phyloP scores from a whole-genome alignment of 164 flowering plant species.

The Malania oleifera region DNA sequence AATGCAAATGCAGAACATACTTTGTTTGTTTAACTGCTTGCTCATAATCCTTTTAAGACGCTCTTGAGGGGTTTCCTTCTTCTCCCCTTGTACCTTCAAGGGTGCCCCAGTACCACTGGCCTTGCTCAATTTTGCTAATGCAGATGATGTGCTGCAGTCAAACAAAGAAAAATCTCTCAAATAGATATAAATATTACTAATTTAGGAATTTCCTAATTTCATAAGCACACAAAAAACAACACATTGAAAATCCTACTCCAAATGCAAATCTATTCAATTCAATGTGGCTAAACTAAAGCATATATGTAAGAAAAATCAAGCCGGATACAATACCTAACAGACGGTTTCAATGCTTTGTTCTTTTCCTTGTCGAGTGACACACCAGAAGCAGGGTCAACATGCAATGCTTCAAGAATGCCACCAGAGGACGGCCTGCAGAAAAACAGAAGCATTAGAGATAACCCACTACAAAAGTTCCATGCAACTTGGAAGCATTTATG shows the following conservation, averaged over 20 bases:
- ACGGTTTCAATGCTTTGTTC: slow-evolving; percentile 52
- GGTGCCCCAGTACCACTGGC: slow-evolving; percentile 37
- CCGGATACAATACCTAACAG: slow-evolving; percentile 45
- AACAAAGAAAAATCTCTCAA: neutral
- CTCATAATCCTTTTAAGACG: slow-evolving; percentile 96
- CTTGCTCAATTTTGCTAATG: slow-evolving; percentile 78
- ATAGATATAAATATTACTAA: neutral
- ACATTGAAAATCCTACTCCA: neutral
- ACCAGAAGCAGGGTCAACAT: slow-evolving; percentile 97
- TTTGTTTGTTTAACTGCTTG: slow-evolving; percentile 89
- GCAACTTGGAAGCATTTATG: slow-evolving; percentile 10
- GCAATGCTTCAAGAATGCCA: slow-evolving; percentile 89
- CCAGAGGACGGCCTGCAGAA: slow-evolving; percentile 84
- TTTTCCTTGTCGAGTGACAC: slow-evolving; percentile 76
- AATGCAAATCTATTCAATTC: neutral
- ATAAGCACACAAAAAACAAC: too few species aligned
- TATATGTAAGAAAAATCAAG: neutral
- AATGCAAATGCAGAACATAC: slow-evolving; percentile 31
- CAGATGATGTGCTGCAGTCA: slow-evolving; percentile 65
- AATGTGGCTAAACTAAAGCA: neutral
- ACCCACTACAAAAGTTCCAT: slow-evolving; percentile 12
- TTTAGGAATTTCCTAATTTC: neutral
- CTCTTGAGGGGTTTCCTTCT: slow-evolving; percentile 99
- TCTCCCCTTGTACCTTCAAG: slow-evolving; percentile 65
- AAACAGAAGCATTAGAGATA: slow-evolving; percentile 37